Conservation (phyloP, 202 grass and related monocot genomes). For the Eragrostis tef region DNA sequence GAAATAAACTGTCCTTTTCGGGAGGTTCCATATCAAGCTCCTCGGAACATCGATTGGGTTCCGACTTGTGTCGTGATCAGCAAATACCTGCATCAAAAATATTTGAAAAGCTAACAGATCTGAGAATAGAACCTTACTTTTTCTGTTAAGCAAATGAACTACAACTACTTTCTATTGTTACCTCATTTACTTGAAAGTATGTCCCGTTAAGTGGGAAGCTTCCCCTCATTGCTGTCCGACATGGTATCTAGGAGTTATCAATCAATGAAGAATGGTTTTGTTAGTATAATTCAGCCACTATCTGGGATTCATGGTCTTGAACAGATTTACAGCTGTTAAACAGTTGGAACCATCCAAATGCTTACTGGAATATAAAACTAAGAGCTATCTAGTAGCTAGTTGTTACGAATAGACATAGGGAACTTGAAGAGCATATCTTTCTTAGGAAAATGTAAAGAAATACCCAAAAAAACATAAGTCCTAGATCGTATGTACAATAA, state of each 20-base stretch:
- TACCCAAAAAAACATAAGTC: not conserved
- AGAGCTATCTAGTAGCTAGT: not conserved
- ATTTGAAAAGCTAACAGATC: not conserved
- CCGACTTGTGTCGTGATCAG: conserved; percentile 75
- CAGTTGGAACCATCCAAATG: not conserved
- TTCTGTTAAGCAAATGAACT: no score
- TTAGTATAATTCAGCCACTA: no score
- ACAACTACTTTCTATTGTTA: not conserved
- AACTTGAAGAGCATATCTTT: conserved; percentile 32
- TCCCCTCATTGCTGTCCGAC: conserved; percentile 88
- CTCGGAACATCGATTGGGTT: conserved; percentile 67
- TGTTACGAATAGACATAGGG: not conserved
- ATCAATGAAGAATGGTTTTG: no score
- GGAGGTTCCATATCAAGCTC: conserved; percentile 78
- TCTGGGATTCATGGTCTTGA: no score
- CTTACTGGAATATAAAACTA: conserved; percentile 17
- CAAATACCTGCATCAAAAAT: conserved; percentile 68
- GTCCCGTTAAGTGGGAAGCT: conserved; percentile 94
- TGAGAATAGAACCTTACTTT: no score
- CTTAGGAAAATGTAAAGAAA: no score
- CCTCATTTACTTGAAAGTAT: conserved; percentile 98
- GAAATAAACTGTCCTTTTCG: conserved; percentile 85
- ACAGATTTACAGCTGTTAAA: no score
- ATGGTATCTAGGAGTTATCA: conserved; percentile 66
- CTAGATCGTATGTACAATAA: not conserved